These are phyloP conservation scores for Tardiomyces digboiensis DNA, from an alignment of 1,139 yeast species.

Conservation along the genomic window DNA sequence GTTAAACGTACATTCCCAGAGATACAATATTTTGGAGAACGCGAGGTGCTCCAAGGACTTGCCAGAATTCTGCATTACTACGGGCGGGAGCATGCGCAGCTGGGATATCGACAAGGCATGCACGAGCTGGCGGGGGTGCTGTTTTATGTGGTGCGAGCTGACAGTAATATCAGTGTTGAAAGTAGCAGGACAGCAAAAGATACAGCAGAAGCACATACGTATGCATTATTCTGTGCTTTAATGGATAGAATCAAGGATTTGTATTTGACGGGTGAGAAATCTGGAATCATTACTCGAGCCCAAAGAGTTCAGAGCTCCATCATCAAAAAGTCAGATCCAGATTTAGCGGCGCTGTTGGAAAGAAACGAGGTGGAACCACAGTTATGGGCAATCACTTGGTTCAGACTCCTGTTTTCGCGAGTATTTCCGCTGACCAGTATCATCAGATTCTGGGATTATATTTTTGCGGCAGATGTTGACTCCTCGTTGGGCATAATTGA, in stretches of 20 bases:
- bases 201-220: constrained; percentile 22
- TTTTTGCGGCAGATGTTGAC: constrained; percentile 26
- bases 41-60: constrained; percentile 26
- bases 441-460: constrained; percentile 28
- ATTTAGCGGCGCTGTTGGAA: constrained; percentile 24
- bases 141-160: constrained; percentile 19
- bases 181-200: background rate
- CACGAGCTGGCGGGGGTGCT: constrained; percentile 51
- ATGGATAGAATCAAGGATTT: constrained; percentile 24
- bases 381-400: constrained; percentile 50
- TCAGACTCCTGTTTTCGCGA: constrained; percentile 41
- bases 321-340: constrained; percentile 29
- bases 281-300: constrained; percentile 19
- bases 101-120: constrained; percentile 56
- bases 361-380: constrained; percentile 45
- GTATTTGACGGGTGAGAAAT: constrained; percentile 13
- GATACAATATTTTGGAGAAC: constrained; percentile 34
- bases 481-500: constrained; percentile 22
- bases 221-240: constrained; percentile 20
- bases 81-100: constrained; percentile 37
- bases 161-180: constrained; percentile 1
- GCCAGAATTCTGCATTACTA: constrained; percentile 43
- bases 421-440: constrained; percentile 32
- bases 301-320: constrained; percentile 26
- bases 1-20: constrained; percentile 55